A percentile compares a stretch with the other conserved stretches of the same genome.
These are phyloP conservation scores for Picea abies DNA, from an alignment of 83 land plant species.

Conservation along the genomic window DNA sequence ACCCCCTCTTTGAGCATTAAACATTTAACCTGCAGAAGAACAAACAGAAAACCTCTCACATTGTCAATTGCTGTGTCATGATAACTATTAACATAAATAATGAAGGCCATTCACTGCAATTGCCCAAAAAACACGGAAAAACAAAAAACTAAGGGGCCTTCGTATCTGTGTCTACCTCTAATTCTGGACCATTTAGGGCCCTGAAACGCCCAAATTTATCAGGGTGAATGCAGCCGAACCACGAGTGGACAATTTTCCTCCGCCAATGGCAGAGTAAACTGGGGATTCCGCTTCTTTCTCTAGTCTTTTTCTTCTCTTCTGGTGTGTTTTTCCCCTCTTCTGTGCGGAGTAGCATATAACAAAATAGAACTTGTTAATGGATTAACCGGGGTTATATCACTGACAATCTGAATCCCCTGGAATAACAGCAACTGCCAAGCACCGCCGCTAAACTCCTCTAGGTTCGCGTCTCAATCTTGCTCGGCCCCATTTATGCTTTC, in stretches of 20 bases:
- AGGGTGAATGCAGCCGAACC: background rate
- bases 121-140: background rate
- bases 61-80: background rate
- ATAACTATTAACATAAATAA: background rate
- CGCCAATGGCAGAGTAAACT: no score
- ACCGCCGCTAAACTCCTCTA: no score
- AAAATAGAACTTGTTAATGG: background rate
- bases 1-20: conserved; percentile 12
- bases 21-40: background rate
- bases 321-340: background rate
- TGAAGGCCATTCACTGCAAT: background rate
- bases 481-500: no score
- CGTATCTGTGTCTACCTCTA: conserved; percentile 1
- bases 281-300: no score
- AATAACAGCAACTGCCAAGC: background rate
- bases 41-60: background rate
- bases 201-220: conserved; percentile 2
- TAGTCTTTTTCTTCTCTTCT: background rate
- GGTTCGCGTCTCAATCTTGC: no score
- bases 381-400: background rate
- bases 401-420: background rate
- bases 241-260: background rate
- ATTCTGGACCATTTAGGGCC: conserved; percentile 17
- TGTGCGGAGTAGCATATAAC: background rate
- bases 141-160: background rate